Percentiles rank a stretch among this genome's conserved stretches.
phyloP scores from a whole-genome alignment of 768 basidiomycete genomes.

The Suillus plorans region DNA sequence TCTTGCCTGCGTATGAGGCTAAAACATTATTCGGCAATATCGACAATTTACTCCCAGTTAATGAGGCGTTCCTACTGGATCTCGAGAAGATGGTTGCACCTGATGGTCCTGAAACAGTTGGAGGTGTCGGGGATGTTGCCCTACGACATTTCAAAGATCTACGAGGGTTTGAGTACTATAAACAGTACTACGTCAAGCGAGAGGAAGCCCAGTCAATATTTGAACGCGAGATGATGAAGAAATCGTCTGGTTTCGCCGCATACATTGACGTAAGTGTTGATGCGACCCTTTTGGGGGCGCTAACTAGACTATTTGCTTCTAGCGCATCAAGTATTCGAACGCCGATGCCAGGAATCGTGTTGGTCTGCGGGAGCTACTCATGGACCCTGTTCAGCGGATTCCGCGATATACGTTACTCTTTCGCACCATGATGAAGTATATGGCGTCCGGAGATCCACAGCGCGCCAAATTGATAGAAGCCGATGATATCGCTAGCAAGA shows the following conservation, averaged over 20 bases:
- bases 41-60: constrained; percentile 85
- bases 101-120: constrained; percentile 54
- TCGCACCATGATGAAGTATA: constrained; percentile 88
- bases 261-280: constrained; percentile 73
- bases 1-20: constrained; percentile 88
- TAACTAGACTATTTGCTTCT: constrained; percentile 12
- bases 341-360: constrained; percentile 76
- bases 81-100: constrained; percentile 75
- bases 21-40: constrained; percentile 94
- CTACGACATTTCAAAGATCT: constrained; percentile 84
- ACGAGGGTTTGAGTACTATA: constrained; percentile 87
- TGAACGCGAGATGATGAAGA: constrained; percentile 77
- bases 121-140: constrained; percentile 81
- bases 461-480: constrained; percentile 79
- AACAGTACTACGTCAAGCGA: constrained; percentile 86
- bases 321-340: constrained; percentile 87
- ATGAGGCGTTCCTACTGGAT: constrained; percentile 81
- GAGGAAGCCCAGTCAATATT: constrained; percentile 92
- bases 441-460: constrained; percentile 77
- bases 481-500: constrained; percentile 83
- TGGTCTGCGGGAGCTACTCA: constrained; percentile 86
- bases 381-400: constrained; percentile 96
- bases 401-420: constrained; percentile 93
- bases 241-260: constrained; percentile 75
- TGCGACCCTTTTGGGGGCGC: constrained; percentile 3